Conservation (phyloP, 2,329 filamentous ascomycete species). For the Pseudogymnoascus sp. region DNA sequence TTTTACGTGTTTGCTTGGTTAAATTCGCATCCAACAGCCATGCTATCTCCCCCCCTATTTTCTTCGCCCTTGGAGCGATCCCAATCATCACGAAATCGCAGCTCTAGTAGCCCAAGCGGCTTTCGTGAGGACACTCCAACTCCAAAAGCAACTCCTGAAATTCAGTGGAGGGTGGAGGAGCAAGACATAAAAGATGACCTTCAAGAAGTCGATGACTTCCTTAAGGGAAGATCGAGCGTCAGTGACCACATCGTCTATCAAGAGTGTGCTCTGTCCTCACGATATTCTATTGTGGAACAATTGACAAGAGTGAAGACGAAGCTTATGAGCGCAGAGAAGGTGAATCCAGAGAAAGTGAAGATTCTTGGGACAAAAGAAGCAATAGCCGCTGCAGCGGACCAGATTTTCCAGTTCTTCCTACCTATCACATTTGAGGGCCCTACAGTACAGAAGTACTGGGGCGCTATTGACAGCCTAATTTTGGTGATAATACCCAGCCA, state of each 20-base stretch:
- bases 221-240: conserved; percentile 13
- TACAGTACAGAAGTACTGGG: conserved; percentile 37
- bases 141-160: conserved; percentile 5
- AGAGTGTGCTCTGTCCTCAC: conserved; percentile 6
- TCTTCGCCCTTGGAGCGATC: background rate
- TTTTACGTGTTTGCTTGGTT: conserved; percentile 23
- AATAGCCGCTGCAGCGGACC: conserved; percentile 34
- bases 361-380: conserved; percentile 27
- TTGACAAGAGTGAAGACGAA: conserved; percentile 6
- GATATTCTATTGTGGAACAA: conserved; percentile 10
- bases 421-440: conserved; percentile 30
- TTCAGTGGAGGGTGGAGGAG: conserved; percentile 5
- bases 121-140: background rate
- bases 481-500: background rate
- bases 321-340: conserved; percentile 8
- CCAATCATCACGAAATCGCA: background rate
- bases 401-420: conserved; percentile 36
- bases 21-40: conserved; percentile 9
- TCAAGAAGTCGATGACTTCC: conserved; percentile 17
- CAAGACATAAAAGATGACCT: conserved; percentile 11
- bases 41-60: background rate
- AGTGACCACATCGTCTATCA: conserved; percentile 16
- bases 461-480: conserved; percentile 26
- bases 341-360: conserved; percentile 14
- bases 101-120: background rate